These are phyloP conservation scores for Fusarium floridanum DNA, from an alignment of 2,329 filamentous ascomycete genomes.

Conservation along the genomic window DNA sequence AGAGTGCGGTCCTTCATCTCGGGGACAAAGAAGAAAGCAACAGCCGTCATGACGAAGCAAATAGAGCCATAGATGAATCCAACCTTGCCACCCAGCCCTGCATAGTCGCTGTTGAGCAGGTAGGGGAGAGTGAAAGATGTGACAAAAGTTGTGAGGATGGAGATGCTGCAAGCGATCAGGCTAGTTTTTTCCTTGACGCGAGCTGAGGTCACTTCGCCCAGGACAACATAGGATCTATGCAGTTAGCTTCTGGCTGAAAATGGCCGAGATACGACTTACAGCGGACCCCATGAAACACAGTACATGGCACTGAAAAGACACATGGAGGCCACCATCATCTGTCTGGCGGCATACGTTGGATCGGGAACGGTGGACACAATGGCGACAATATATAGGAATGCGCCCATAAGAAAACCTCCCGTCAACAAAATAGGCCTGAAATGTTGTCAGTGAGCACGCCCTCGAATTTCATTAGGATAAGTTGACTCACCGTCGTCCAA, in stretches of 20 bases:
- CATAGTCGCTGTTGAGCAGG: neutral
- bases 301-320: neutral
- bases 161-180: neutral
- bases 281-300: neutral
- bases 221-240: neutral
- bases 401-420: constrained; percentile 43
- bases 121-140: neutral
- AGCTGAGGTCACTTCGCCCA: neutral
- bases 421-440: constrained; percentile 26
- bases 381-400: neutral
- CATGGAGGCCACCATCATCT: neutral
- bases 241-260: neutral
- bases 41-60: neutral
- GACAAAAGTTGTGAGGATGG: neutral
- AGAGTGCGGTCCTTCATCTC: neutral
- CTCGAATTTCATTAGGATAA: too few species aligned
- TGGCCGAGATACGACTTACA: neutral
- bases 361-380: neutral
- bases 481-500: constrained; percentile 42
- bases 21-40: neutral
- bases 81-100: neutral
- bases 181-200: neutral
- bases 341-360: neutral
- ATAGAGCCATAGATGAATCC: neutral
- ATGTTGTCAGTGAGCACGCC: neutral